A percentile compares a stretch with the other conserved stretches of the same genome.
phyloP scores from a whole-genome alignment of 164 flowering plant genomes.

The Vitis amurensis region DNA sequence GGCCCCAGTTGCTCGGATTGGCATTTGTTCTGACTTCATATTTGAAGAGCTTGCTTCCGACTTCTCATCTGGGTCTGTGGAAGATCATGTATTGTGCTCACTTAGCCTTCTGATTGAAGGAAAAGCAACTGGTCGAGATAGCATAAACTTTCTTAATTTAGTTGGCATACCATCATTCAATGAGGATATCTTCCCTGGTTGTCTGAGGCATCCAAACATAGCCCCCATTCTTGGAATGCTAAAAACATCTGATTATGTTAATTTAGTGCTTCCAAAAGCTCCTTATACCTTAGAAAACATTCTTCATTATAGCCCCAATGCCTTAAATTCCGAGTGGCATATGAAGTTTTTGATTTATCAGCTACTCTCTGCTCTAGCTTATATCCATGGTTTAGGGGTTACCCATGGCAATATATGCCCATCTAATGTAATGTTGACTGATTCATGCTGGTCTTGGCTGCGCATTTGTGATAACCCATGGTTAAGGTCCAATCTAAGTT shows the following conservation, averaged over 20 bases:
- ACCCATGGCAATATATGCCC: conserved; percentile 74
- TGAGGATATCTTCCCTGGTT: conserved; percentile 54
- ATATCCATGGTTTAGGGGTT: conserved; percentile 73
- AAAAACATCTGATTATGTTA: conserved; percentile 40
- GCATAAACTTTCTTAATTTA: conserved; percentile 58
- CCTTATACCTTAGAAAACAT: conserved; percentile 74
- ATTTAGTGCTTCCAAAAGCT: conserved; percentile 56
- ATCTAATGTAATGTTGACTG: conserved; percentile 62
- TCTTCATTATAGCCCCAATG: conserved; percentile 71
- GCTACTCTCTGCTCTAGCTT: conserved; percentile 71
- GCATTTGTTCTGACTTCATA: conserved; percentile 38
- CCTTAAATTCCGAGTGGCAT: conserved; percentile 75
- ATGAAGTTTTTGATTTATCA: conserved; percentile 75
- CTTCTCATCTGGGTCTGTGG: conserved; percentile 59
- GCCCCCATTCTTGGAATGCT: conserved; percentile 72
- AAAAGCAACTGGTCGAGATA: conserved; percentile 55
- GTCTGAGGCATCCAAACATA: conserved; percentile 90
- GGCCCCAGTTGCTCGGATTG: conserved; percentile 65
- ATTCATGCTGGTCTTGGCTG: conserved; percentile 77
- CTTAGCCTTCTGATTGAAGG: conserved; percentile 62
- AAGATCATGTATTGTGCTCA: conserved; percentile 66
- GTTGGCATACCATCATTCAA: conserved; percentile 71
- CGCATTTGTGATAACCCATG: conserved; percentile 34
- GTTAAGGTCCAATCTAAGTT: conserved; percentile 15
- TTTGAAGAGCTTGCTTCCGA: conserved; percentile 50